Evolutionary conservation across 495 filamentous ascomycete genomes (phyloP).

Genomic region (Aspergillus nanangensis): DNA sequence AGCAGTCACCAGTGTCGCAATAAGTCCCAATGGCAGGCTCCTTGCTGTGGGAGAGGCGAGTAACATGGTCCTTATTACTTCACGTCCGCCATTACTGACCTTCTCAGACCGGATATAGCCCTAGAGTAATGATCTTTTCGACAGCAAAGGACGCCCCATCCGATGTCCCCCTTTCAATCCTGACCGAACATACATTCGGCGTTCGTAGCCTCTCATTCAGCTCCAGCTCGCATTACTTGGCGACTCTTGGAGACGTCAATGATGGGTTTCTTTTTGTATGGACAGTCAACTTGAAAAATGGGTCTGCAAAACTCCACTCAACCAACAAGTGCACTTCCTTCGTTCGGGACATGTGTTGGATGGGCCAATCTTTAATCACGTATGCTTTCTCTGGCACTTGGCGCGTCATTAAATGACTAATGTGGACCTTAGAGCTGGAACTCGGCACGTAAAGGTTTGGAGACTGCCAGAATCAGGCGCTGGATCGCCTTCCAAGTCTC

Average conservation of each 20-base stretch:
- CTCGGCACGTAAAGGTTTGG: slow-evolving; percentile 94
- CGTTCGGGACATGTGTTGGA: slow-evolving; percentile 82
- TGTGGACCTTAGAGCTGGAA: slow-evolving; percentile 56
- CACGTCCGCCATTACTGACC: slow-evolving; percentile 8
- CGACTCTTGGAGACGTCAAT: slow-evolving; percentile 80
- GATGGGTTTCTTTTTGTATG: slow-evolving; percentile 95
- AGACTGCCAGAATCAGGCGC: slow-evolving; percentile 60
- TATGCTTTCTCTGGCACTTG: slow-evolving; percentile 25
- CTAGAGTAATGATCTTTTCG: slow-evolving; percentile 84
- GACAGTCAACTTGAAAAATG: slow-evolving; percentile 77
- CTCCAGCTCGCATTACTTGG: slow-evolving; percentile 78
- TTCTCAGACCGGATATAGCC: slow-evolving; percentile 77
- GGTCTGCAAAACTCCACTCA: slow-evolving; percentile 78
- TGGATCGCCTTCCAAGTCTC: slow-evolving; percentile 45
- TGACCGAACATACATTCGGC: slow-evolving; percentile 87
- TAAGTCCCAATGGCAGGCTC: slow-evolving; percentile 85
- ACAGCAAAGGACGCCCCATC: slow-evolving; percentile 67
- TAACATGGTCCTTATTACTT: background rate
- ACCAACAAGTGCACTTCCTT: slow-evolving; percentile 91
- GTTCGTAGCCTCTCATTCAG: slow-evolving; percentile 88
- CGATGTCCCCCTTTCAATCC: slow-evolving; percentile 77
- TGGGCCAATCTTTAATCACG: slow-evolving; percentile 67
- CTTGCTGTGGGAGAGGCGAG: slow-evolving; percentile 85
- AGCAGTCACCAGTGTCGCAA: slow-evolving; percentile 89
- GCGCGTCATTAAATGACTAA: slow-evolving; percentile 4